Percentiles rank a stretch among this genome's conserved stretches.
Evolutionary conservation across 1,284 basidiomycete species (phyloP).

Genomic region (Singerocomus rubriflavus): DNA sequence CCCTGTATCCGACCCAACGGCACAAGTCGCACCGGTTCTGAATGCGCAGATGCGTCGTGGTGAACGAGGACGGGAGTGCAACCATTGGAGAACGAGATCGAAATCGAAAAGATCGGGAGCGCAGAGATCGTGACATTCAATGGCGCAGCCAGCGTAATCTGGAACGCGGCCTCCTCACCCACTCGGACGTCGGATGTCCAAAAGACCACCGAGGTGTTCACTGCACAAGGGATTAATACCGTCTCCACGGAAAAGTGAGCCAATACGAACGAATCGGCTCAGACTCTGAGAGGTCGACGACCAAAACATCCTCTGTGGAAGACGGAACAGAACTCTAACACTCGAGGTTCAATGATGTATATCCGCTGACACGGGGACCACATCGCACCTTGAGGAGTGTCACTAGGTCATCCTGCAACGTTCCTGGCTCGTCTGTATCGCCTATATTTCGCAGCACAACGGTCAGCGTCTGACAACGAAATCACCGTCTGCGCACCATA

Average conservation of each 20-base stretch:
- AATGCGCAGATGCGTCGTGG: constrained; percentile 33
- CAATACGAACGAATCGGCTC: constrained; percentile 57
- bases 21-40: constrained; percentile 20
- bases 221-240: constrained; percentile 36
- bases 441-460: constrained; percentile 8
- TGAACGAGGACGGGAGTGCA: constrained; percentile 45
- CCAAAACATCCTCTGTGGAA: constrained; percentile 48
- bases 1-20: constrained; percentile 18
- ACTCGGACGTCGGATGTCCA: constrained; percentile 64
- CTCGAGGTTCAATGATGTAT: neutral
- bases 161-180: constrained; percentile 65
- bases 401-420: constrained; percentile 62
- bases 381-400: constrained; percentile 62
- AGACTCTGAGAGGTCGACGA: constrained; percentile 61
- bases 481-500: constrained; percentile 50
- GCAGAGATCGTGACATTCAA: constrained; percentile 42
- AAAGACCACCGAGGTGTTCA: constrained; percentile 65
- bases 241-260: neutral
- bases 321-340: constrained; percentile 66
- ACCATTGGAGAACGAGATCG: constrained; percentile 52
- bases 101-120: constrained; percentile 58
- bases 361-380: neutral
- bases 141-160: constrained; percentile 60
- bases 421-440: constrained; percentile 44
- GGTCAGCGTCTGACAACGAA: constrained; percentile 1